Percentiles rank a stretch among this genome's conserved stretches.
phyloP scores from a whole-genome alignment of 2,329 filamentous ascomycete genomes.

The Cytospora chrysosperma region DNA sequence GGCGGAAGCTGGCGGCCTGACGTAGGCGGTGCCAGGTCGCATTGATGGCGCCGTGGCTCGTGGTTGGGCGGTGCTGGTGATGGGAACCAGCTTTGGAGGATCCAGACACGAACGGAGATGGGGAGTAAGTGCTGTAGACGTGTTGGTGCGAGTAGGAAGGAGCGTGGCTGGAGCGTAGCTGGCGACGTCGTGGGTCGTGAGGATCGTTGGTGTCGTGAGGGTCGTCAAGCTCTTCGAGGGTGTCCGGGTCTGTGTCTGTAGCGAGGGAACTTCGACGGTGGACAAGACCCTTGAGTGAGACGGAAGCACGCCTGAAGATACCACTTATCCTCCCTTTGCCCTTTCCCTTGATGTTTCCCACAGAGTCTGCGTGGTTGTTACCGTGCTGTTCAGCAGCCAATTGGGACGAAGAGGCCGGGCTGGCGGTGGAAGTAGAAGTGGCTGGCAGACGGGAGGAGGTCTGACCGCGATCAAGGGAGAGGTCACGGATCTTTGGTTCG shows the following conservation, averaged over 20 bases:
- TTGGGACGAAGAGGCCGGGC: constrained; percentile 13
- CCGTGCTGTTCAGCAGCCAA: constrained; percentile 13
- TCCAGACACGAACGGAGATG: not conserved
- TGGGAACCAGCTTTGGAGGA: constrained; percentile 6
- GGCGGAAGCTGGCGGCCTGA: constrained; percentile 34
- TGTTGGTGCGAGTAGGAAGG: constrained; percentile 21
- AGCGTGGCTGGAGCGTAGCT: constrained; percentile 15
- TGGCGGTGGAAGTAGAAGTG: constrained; percentile 1
- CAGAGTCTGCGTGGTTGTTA: not conserved
- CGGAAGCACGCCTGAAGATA: constrained; percentile 55
- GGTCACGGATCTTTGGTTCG: constrained; percentile 26
- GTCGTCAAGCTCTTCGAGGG: constrained; percentile 23
- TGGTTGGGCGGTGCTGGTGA: constrained; percentile 27
- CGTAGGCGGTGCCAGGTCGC: constrained; percentile 22
- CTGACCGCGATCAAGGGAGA: constrained; percentile 32
- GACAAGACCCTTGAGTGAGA: constrained; percentile 54
- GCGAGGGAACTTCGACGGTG: constrained; percentile 47
- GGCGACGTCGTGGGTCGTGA: constrained; percentile 23
- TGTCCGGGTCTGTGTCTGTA: constrained; percentile 3
- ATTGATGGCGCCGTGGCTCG: constrained; percentile 46
- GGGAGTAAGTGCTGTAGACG: constrained; percentile 26
- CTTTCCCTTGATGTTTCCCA: constrained; percentile 23
- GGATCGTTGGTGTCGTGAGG: constrained; percentile 26
- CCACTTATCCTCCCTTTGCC: constrained; percentile 42
- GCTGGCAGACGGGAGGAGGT: constrained; percentile 22